A percentile compares a stretch with the other conserved stretches of the same genome.
Evolutionary conservation across 1,139 yeast genomes (phyloP).

Genomic region (Nakaseomyces glabratus): DNA sequence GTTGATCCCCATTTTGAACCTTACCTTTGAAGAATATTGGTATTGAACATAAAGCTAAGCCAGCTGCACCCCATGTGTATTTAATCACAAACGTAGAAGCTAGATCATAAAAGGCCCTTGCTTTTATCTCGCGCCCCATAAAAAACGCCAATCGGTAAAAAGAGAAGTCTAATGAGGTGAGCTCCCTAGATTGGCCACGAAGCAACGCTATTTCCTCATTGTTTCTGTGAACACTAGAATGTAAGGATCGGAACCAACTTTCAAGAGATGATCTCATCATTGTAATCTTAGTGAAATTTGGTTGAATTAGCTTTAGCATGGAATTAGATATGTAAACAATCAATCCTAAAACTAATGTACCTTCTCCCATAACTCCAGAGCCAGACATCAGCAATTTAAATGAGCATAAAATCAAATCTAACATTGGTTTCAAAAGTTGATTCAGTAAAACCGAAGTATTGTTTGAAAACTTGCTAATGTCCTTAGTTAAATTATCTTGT

Average conservation of each 20-base stretch:
- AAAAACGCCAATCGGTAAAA: constrained; percentile 78
- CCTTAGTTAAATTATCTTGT: constrained; percentile 34
- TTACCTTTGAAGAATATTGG: constrained; percentile 61
- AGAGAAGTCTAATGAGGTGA: constrained; percentile 67
- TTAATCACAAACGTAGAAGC: constrained; percentile 81
- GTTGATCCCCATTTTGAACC: constrained; percentile 23
- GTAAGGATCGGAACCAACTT: constrained; percentile 76
- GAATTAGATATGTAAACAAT: constrained; percentile 76
- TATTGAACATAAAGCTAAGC: constrained; percentile 76
- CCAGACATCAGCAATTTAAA: constrained; percentile 52
- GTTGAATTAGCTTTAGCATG: constrained; percentile 66
- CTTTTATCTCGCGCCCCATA: constrained; percentile 67
- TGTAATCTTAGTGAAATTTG: constrained; percentile 81
- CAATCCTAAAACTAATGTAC: constrained; percentile 70
- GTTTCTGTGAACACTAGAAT: constrained; percentile 69
- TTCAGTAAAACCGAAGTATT: constrained; percentile 73
- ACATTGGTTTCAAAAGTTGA: constrained; percentile 76
- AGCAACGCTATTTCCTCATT: constrained; percentile 83
- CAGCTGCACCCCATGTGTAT: constrained; percentile 94
- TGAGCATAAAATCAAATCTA: constrained; percentile 76
- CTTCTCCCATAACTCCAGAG: constrained; percentile 74
- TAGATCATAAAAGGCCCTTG: constrained; percentile 64
- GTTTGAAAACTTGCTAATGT: constrained; percentile 63
- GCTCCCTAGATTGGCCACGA: constrained; percentile 72
- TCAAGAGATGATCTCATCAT: constrained; percentile 72